Conservation (phyloP, 345 rosid genomes). For the Passiflora organensis region DNA sequence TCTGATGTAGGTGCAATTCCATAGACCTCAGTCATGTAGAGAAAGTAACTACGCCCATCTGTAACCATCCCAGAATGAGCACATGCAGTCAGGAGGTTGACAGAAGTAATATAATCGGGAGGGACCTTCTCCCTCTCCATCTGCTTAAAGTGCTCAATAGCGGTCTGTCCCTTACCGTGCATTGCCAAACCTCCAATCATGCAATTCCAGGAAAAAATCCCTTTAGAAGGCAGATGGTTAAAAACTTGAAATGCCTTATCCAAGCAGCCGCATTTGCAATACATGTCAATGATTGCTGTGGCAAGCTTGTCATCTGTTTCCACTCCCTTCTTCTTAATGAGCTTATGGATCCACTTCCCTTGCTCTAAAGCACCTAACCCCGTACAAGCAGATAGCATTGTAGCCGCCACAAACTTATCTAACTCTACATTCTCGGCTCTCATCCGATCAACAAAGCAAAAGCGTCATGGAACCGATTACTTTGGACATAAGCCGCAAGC, state of each 20-base stretch:
- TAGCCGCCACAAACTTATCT: constrained; percentile 39
- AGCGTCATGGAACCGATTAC: constrained; percentile 39
- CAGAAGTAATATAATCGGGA: constrained; percentile 36
- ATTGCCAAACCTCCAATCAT: constrained; percentile 44
- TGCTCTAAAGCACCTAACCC: constrained; percentile 39
- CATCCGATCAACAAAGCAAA: constrained; percentile 44
- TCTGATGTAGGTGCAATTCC: constrained; percentile 26
- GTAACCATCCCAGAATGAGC: constrained; percentile 41
- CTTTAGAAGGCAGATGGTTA: constrained; percentile 14
- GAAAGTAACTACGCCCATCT: constrained; percentile 29
- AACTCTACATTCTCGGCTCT: constrained; percentile 28
- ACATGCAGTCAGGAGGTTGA: constrained; percentile 38
- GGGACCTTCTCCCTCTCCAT: constrained; percentile 26
- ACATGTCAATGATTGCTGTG: constrained; percentile 42
- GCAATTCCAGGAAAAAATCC: constrained; percentile 37
- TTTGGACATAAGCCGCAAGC: constrained; percentile 41
- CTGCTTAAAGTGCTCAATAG: constrained; percentile 30
- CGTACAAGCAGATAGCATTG: constrained; percentile 37
- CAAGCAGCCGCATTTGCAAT: constrained; percentile 44
- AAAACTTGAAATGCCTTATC: constrained; percentile 39
- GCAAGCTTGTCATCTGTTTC: constrained; percentile 36
- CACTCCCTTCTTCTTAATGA: constrained; percentile 25
- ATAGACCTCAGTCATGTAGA: constrained; percentile 24
- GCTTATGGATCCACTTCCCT: constrained; percentile 36
- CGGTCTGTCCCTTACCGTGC: constrained; percentile 36